Base-by-base conservation (phyloP, 1,139 yeast species). In the Yamadazyma jaroonii region DNA sequence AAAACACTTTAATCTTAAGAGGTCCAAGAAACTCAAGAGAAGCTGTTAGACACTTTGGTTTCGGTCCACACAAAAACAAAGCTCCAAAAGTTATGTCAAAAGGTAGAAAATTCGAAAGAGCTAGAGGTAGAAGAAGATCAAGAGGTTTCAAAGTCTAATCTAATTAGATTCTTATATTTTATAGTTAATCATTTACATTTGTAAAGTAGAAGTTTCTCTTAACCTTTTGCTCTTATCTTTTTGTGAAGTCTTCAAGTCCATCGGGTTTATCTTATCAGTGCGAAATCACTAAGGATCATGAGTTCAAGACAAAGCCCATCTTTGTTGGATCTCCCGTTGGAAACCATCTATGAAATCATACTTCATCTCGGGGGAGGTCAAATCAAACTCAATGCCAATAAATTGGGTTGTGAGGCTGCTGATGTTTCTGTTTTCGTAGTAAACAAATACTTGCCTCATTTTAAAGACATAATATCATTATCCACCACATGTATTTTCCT, bases 21-120 rank as follows among this genome's bases (percentile, higher is more conserved):
- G 99, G 99, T 71, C 95, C 97, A 79, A 88, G 97, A 85, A 81
- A 77, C 77, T 67, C 95, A 73, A 88, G 99, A 82, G 97, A 92
- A 81, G 96, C 98, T 62, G 97, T 88, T 63, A 88, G 97, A 82
- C 98, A 92, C 86, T 94, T 94, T 69, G 98, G 98, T 74, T 71
- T 92, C 76, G 98, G 98, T 78, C 99, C 98, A 66, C 97, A 94
- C 95, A 86, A 87, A 83, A 78, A 82, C 78, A 94, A 92, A 87
- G 98, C 97, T 65, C 99, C 99, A 77, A 89, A 95, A 81, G 84
- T 92, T 73, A 66, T 77, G 67, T 90, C 97, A 54, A 89, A 81
- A 75, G 98, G 98, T 72, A 92, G 97, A 83, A 94, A 92, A 81
- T 92, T 92, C 82, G 98, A 94, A 84, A 88, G 94, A 77, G 98